phyloP scores from a whole-genome alignment of 148 eudicot species.

The Amaranthus cruentus region DNA sequence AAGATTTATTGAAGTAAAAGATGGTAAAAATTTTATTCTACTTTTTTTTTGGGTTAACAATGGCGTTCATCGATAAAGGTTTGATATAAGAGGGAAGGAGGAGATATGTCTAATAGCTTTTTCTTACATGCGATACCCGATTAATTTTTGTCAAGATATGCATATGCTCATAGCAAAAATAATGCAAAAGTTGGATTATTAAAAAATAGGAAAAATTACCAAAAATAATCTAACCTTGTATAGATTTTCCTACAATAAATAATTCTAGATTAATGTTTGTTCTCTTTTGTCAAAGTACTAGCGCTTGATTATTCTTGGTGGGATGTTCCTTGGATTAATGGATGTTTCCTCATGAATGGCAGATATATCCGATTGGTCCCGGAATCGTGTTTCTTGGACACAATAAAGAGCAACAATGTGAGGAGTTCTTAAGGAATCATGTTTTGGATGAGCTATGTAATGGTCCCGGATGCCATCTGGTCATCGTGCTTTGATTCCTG shows the following conservation, averaged over 20 bases:
- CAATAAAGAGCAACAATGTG: neutral
- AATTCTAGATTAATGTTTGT: no score
- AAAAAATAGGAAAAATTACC: neutral
- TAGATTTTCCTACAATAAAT: neutral
- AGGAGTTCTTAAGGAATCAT: neutral
- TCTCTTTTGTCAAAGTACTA: neutral
- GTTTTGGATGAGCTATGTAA: constrained; percentile 1
- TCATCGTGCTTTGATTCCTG: constrained; percentile 19
- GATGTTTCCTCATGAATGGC: constrained; percentile 3
- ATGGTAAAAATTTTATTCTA: no score
- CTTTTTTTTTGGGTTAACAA: no score
- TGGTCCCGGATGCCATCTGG: constrained; percentile 9
- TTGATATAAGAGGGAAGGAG: no score
- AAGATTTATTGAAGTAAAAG: no score
- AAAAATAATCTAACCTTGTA: neutral
- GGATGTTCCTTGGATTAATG: neutral
- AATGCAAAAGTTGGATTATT: neutral
- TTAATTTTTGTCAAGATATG: no score
- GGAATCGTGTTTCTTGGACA: constrained; percentile 3
- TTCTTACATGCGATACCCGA: no score
- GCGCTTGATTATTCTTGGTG: neutral
- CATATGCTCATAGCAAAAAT: neutral
- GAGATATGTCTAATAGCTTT: no score
- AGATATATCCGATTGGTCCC: constrained; percentile 6
- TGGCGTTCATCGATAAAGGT: no score